A percentile compares a stretch with the other conserved stretches of the same genome.
Evolutionary conservation across 2,329 filamentous ascomycete species (phyloP).

Genomic region (Scolecobasidium constrictum): DNA sequence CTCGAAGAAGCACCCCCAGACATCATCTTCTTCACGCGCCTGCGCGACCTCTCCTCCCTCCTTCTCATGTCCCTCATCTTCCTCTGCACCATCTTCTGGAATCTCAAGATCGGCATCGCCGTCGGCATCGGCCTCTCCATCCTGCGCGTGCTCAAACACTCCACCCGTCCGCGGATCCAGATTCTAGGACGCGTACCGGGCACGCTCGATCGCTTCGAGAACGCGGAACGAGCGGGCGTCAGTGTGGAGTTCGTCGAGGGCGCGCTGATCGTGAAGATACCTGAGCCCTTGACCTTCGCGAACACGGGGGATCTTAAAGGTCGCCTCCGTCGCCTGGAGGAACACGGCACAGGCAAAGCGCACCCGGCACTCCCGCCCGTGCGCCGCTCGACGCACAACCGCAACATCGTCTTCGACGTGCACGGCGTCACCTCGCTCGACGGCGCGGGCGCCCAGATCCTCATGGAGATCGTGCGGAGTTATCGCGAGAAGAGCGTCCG

Average conservation of each 20-base stretch:
- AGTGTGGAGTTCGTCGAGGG: conserved; percentile 82
- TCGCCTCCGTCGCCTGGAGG: conserved; percentile 69
- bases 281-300: conserved; percentile 90
- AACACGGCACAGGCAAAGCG: conserved; percentile 75
- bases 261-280: conserved; percentile 92
- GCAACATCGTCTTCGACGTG: conserved; percentile 92
- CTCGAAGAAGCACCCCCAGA: conserved; percentile 94
- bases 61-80: conserved; percentile 85
- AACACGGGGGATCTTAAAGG: conserved; percentile 90
- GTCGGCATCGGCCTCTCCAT: conserved; percentile 87
- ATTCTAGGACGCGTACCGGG: conserved; percentile 84
- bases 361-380: conserved; percentile 82
- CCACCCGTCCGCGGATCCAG: conserved; percentile 86
- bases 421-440: conserved; percentile 95
- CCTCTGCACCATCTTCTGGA: conserved; percentile 86
- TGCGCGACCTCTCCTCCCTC: conserved; percentile 78
- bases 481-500: conserved; percentile 69
- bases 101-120: conserved; percentile 83
- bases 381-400: conserved; percentile 67
- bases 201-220: conserved; percentile 67
- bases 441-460: conserved; percentile 82
- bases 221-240: conserved; percentile 63
- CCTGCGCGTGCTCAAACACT: conserved; percentile 79
- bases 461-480: conserved; percentile 74
- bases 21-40: conserved; percentile 75